These are phyloP conservation scores for Trichoderma breve DNA, from an alignment of 2,329 filamentous ascomycete genomes.

Conservation along the genomic window DNA sequence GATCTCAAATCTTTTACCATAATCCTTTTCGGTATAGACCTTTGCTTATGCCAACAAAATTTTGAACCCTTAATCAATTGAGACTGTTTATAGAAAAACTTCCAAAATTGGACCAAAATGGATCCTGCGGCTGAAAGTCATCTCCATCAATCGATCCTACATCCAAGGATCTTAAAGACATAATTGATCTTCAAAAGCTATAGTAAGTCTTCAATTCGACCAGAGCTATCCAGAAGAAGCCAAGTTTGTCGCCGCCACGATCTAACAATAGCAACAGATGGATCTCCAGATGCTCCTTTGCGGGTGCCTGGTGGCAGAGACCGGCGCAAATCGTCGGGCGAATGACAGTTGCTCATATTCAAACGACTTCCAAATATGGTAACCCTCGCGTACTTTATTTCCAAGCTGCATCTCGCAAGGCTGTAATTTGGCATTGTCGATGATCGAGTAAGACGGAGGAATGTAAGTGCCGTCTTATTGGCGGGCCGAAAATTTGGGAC, in stretches of 20 bases:
- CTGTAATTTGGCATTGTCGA: background rate
- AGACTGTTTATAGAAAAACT: background rate
- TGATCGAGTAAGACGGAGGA: constrained; percentile 7
- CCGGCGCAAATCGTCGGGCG: background rate
- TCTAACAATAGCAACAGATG: constrained; percentile 3
- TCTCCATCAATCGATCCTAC: background rate
- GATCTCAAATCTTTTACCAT: background rate
- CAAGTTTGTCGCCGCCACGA: background rate
- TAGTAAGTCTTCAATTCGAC: background rate
- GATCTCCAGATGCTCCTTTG: background rate
- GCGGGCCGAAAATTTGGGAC: background rate
- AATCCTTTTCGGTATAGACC: background rate
- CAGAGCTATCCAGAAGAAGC: background rate
- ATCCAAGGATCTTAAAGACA: background rate
- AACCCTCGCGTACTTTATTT: background rate
- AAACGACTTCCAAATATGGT: background rate
- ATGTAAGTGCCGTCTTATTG: constrained; percentile 9
- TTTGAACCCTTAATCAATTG: no score
- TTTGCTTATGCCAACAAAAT: background rate
- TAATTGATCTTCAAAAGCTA: background rate
- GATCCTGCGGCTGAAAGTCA: background rate
- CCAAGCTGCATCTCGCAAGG: background rate
- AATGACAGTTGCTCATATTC: background rate
- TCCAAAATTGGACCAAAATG: background rate
- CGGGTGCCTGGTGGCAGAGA: background rate